A percentile compares a stretch with the other conserved stretches of the same genome.
Conservation (phyloP, 2,329 filamentous ascomycete species). For the Paracoccidioides lutzii region DNA sequence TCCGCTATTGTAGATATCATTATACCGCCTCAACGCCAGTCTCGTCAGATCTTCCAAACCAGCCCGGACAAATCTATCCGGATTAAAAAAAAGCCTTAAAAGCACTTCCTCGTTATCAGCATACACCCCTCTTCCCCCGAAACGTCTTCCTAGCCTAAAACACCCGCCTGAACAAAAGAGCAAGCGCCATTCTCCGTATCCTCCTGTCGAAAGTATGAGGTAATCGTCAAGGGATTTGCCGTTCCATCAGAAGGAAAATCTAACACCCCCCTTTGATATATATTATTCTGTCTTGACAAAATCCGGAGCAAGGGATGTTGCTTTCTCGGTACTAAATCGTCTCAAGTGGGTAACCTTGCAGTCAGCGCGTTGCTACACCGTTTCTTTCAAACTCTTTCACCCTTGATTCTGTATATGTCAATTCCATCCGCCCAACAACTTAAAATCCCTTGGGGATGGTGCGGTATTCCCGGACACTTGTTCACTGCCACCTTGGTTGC, state of each 20-base stretch:
- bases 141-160: slow-evolving; percentile 11
- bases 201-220: slow-evolving; percentile 15
- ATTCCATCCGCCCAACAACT: slow-evolving; percentile 16
- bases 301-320: slow-evolving; percentile 17
- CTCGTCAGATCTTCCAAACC: slow-evolving; percentile 12
- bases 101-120: slow-evolving; percentile 11
- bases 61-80: slow-evolving; percentile 16
- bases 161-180: slow-evolving; percentile 13
- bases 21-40: slow-evolving; percentile 19
- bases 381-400: slow-evolving; percentile 10
- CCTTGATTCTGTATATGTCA: slow-evolving; percentile 15
- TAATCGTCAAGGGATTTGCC: slow-evolving; percentile 16
- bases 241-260: slow-evolving; percentile 19
- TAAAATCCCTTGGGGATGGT: slow-evolving; percentile 19
- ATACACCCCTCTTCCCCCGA: slow-evolving; percentile 2
- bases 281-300: slow-evolving; percentile 16
- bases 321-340: slow-evolving; percentile 14
- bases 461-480: slow-evolving; percentile 20
- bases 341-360: slow-evolving; percentile 15
- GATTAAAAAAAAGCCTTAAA: slow-evolving; percentile 12
- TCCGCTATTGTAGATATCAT: slow-evolving; percentile 20
- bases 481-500: slow-evolving; percentile 22
- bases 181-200: slow-evolving; percentile 13
- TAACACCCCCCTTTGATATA: slow-evolving; percentile 10
- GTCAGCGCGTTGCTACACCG: slow-evolving; percentile 13